These are phyloP conservation scores for Leccinum ochraceum DNA, from an alignment of 768 basidiomycete genomes.

Conservation along the genomic window DNA sequence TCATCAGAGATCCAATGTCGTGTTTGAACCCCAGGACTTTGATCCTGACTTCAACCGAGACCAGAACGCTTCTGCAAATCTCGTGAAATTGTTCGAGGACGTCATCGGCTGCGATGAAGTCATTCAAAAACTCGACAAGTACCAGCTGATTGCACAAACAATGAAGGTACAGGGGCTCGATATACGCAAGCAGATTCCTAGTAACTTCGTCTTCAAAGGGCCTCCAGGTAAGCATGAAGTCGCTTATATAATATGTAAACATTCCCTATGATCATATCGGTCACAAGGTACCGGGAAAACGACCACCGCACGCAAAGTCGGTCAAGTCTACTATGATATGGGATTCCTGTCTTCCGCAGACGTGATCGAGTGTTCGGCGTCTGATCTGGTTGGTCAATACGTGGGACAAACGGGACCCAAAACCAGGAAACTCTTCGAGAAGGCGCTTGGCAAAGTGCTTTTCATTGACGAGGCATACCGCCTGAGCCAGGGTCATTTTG, in stretches of 20 bases:
- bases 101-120: constrained; percentile 61
- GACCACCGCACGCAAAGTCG: constrained; percentile 61
- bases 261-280: not conserved
- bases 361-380: constrained; percentile 69
- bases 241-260: too few relatives aligned
- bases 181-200: constrained; percentile 55
- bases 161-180: constrained; percentile 46
- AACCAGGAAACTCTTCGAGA: constrained; percentile 57
- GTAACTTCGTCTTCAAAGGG: constrained; percentile 69
- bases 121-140: constrained; percentile 47
- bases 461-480: constrained; percentile 77
- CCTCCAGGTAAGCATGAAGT: constrained; percentile 53
- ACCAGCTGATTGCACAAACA: constrained; percentile 49
- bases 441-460: constrained; percentile 64
- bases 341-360: constrained; percentile 50
- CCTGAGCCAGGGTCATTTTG: constrained; percentile 59
- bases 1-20: constrained; percentile 21
- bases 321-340: constrained; percentile 65
- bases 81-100: constrained; percentile 59
- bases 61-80: constrained; percentile 48
- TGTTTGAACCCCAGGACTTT: constrained; percentile 53
- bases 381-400: constrained; percentile 69
- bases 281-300: constrained; percentile 62
- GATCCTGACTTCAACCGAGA: constrained; percentile 61
- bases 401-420: constrained; percentile 75